A percentile compares a stretch with the other conserved stretches of the same genome.
Conservation (phyloP, 164 flowering plant genomes). For the Stephania yunnanensis region DNA sequence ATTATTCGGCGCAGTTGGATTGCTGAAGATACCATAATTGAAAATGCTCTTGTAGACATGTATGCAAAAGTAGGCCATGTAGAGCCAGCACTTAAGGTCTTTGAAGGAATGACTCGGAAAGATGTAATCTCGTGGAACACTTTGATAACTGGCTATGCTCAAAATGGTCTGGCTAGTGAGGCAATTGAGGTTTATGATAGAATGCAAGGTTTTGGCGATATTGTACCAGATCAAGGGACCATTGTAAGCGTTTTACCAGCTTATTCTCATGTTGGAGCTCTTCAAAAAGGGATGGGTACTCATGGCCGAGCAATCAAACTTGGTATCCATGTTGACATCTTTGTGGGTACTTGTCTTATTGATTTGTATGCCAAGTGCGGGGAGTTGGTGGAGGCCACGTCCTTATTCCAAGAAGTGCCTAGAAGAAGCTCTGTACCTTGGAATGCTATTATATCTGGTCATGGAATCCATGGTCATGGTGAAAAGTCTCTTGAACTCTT, state of each 20-base stretch:
- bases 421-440: conserved; percentile 40
- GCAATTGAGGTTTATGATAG: conserved; percentile 36
- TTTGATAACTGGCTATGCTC: conserved; percentile 55
- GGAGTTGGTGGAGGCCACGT: conserved; percentile 36
- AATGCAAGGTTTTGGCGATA: conserved; percentile 30
- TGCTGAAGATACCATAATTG: conserved; percentile 28
- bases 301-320: conserved; percentile 37
- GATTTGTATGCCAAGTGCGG: conserved; percentile 69
- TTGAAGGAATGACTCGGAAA: conserved; percentile 35
- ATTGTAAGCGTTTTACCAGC: conserved; percentile 61
- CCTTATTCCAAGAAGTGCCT: conserved; percentile 38
- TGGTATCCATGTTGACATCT: conserved; percentile 36
- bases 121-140: conserved; percentile 66
- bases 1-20: conserved; percentile 41
- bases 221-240: conserved; percentile 47
- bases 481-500: conserved; percentile 40
- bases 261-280: conserved; percentile 53
- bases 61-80: conserved; percentile 51
- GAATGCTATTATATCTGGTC: conserved; percentile 57
- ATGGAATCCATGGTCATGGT: conserved; percentile 52
- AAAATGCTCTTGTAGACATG: conserved; percentile 65
- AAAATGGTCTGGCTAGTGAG: conserved; percentile 61
- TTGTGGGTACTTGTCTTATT: conserved; percentile 52
- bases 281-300: conserved; percentile 44
- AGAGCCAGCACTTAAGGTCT: conserved; percentile 36